Percentiles rank a stretch among this genome's conserved stretches.
Evolutionary conservation across 441 rosid genomes (phyloP).

Genomic region (Bruguiera hainesii): DNA sequence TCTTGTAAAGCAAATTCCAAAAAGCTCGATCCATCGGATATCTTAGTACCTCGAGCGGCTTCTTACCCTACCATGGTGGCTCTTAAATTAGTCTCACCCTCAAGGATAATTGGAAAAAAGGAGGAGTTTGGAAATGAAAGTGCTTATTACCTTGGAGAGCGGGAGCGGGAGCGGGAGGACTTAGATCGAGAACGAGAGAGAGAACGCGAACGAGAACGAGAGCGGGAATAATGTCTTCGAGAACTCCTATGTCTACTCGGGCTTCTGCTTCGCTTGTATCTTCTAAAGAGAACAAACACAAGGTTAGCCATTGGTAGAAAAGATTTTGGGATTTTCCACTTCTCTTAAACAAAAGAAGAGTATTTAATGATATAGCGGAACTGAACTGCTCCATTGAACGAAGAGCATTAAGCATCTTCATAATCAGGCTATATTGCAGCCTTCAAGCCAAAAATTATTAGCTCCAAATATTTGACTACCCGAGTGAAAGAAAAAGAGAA

Average conservation of each 20-base stretch:
- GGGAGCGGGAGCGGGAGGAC: conserved; percentile 27
- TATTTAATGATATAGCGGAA: too few relatives aligned
- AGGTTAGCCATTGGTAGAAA: too few relatives aligned
- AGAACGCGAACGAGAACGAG: conserved; percentile 52
- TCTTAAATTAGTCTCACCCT: conserved; percentile 12
- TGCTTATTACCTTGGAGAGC: conserved; percentile 62
- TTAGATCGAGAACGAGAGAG: conserved; percentile 32
- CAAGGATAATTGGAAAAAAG: conserved; percentile 1
- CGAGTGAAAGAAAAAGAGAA: too few relatives aligned
- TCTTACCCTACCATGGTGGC: conserved; percentile 47
- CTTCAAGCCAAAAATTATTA: too few relatives aligned
- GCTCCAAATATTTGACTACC: too few relatives aligned
- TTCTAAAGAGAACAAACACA: conserved; percentile 29
- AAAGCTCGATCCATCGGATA: too few relatives aligned
- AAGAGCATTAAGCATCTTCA: too few relatives aligned
- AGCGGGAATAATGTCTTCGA: conserved; percentile 46
- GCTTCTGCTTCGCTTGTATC: conserved; percentile 56
- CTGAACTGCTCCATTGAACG: too few relatives aligned
- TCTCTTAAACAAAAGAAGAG: too few relatives aligned
- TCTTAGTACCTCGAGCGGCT: conserved; percentile 61
- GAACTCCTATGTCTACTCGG: conserved; percentile 57
- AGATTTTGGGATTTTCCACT: too few relatives aligned
- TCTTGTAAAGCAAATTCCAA: too few relatives aligned
- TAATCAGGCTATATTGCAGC: too few relatives aligned
- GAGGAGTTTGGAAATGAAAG: not conserved